Evolutionary conservation across 139 green algal species (phyloP).

Genomic region (Chlamydomonas eustigma): DNA sequence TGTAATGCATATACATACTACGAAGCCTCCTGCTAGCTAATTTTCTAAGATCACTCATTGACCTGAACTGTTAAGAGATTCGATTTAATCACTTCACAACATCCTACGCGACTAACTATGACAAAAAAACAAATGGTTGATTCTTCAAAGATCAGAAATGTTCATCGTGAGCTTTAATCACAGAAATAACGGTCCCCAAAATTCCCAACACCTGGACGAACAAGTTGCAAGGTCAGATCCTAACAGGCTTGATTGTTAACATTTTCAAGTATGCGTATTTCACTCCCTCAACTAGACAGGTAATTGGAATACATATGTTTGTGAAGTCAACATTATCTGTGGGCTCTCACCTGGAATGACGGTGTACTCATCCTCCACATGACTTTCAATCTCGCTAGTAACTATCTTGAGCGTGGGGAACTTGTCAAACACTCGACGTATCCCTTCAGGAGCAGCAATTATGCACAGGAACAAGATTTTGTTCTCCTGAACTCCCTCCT

Average conservation of each 20-base stretch:
- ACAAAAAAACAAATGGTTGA: too few relatives aligned
- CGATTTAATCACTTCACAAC: neutral
- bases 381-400: conserved; percentile 6
- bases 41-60: neutral
- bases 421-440: conserved; percentile 57
- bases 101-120: too few relatives aligned
- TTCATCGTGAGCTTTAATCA: conserved; percentile 4
- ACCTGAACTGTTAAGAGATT: neutral
- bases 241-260: neutral
- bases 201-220: conserved; percentile 2
- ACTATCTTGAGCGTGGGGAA: conserved; percentile 45
- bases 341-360: conserved; percentile 6
- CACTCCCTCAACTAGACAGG: neutral
- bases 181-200: conserved; percentile 16
- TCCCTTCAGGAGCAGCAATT: conserved; percentile 89
- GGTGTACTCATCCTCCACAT: conserved; percentile 9
- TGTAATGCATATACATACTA: too few relatives aligned
- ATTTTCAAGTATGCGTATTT: neutral
- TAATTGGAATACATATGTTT: neutral
- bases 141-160: neutral
- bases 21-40: neutral
- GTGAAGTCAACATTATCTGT: neutral
- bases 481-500: conserved; percentile 75
- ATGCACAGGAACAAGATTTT: conserved; percentile 92
- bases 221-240: neutral